A percentile compares a stretch with the other conserved stretches of the same genome.
phyloP scores from a whole-genome alignment of 192 early-diverging fungal genomes.

The Gamsiella multidivaricata region DNA sequence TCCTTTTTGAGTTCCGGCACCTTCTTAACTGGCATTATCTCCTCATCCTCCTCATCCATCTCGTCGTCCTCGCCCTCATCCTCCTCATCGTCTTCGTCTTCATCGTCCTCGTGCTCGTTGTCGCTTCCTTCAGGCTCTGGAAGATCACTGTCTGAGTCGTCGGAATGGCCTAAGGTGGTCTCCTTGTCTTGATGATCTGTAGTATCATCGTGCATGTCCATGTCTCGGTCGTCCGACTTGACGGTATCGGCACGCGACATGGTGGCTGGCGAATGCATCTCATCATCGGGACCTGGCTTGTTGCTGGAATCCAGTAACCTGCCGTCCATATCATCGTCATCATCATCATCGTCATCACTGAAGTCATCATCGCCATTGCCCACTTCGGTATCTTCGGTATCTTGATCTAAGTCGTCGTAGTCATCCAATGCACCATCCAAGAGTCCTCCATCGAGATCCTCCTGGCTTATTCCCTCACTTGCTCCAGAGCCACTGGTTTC shows the following conservation, averaged over 20 bases:
- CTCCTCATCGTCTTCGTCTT: conserved; percentile 12
- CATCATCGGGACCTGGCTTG: conserved; percentile 2
- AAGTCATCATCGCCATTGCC: conserved; percentile 40
- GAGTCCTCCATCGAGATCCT: conserved; percentile 49
- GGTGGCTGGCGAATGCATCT: conserved; percentile 8
- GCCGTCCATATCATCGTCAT: conserved; percentile 29
- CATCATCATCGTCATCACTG: conserved; percentile 42
- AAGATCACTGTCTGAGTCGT: conserved; percentile 49
- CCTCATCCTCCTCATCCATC: conserved; percentile 17
- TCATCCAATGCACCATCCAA: conserved; percentile 51
- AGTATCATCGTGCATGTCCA: conserved; percentile 17
- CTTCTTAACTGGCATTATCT: conserved; percentile 9
- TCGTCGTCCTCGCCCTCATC: conserved; percentile 25
- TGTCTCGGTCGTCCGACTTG: conserved; percentile 26
- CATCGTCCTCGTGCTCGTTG: conserved; percentile 37
- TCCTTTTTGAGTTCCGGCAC: conserved; percentile 9
- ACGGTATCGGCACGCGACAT: conserved; percentile 1
- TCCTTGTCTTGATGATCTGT: conserved; percentile 5
- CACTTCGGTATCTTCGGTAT: conserved; percentile 51
- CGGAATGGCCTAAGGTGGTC: conserved; percentile 9
- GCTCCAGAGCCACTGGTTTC: conserved; percentile 7
- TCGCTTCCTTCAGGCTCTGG: conserved; percentile 42
- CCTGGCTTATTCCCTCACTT: conserved; percentile 29
- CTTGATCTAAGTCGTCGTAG: conserved; percentile 49
- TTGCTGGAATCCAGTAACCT: conserved; percentile 6